Percentiles rank a stretch among this genome's conserved stretches.
These are phyloP conservation scores for Xerophyta viscosa DNA, from an alignment of 106 monocot genomes.

Conservation along the genomic window DNA sequence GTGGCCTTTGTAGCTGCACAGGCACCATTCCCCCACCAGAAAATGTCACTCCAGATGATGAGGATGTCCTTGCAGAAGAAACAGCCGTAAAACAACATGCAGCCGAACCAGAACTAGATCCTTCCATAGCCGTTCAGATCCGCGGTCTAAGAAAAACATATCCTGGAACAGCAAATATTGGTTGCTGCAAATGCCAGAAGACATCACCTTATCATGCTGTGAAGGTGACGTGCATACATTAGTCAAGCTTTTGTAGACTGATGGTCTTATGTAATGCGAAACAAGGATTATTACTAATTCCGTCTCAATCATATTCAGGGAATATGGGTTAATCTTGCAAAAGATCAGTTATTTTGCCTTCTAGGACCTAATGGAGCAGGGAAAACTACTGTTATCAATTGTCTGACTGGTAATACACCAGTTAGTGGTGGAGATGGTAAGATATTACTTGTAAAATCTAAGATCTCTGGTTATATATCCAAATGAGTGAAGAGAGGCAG, in stretches of 20 bases:
- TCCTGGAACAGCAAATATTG: constrained; percentile 42
- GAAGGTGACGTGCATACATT: constrained; percentile 29
- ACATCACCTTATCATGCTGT: constrained; percentile 78
- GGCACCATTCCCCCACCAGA: constrained; percentile 50
- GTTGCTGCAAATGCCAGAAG: constrained; percentile 58
- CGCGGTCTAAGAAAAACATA: constrained; percentile 79
- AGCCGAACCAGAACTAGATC: constrained; percentile 19
- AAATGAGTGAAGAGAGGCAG: no score
- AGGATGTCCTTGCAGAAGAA: constrained; percentile 88
- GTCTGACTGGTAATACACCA: constrained; percentile 89
- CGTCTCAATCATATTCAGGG: constrained; percentile 33
- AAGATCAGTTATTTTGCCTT: constrained; percentile 91
- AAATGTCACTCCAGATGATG: constrained; percentile 67
- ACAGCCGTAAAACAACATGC: constrained; percentile 43
- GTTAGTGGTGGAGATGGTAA: constrained; percentile 88
- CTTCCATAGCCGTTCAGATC: constrained; percentile 60
- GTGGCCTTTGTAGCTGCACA: constrained; percentile 61
- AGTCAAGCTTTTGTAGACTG: no score
- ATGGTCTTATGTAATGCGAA: no score
- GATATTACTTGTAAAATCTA: no score
- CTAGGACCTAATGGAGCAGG: constrained; percentile 97
- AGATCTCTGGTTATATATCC: no score
- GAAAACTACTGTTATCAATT: constrained; percentile 87
- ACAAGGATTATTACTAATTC: no score
- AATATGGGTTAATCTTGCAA: constrained; percentile 78